Evolutionary conservation across 805 yeast species (phyloP), one percentile per base, ranked within the genome.

Genomic region (Saccharomycopsis schoenii): DNA sequence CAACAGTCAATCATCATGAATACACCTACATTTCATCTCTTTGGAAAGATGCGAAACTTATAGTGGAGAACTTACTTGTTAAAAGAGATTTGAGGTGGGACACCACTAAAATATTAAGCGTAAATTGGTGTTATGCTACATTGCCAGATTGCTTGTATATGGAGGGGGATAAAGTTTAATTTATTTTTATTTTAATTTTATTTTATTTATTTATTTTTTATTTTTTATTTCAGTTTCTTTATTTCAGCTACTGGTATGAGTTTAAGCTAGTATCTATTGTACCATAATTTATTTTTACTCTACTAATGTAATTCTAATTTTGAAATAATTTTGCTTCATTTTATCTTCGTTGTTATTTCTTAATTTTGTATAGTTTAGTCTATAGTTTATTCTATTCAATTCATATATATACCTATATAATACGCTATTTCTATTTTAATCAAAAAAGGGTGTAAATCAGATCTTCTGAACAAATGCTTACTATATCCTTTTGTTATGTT

Each of bases 31-130:
- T 65, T 15, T 56, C 55, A 1, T 62, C 64, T 1, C 74, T 73
- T 29, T 82, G 83, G 83, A 65, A 62, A 1, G 74, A 71, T 2
- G 83, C 83, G 0, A 83, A 77, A 64, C 68, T 65, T 15, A 69
- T 84, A 15, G 88, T 84, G n/a, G 77, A 77, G 51, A 70, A 71
- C 10, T 72, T 83, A 59, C 70, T 84, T 25, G 73, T 77, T 43
- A 76, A 81, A 60, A 75, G 84, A 54, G 83, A 80, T 55, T 69
- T 70, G 29, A 73, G 88, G 40, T 56, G 73, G 50, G 66, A 68
- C 2, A 73, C 77, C 15, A 59, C 66, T 21, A 70, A 78, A 9
- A 67, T 80, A 3, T 66, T 68, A 51, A 58, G 68, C 2, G 62
- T 69, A 42, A 67, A 66, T 0, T 82, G 81, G 80, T 72, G 74